These are phyloP conservation scores for Tinospora cordifolia DNA, from an alignment of 164 flowering plant genomes.

Conservation along the genomic window DNA sequence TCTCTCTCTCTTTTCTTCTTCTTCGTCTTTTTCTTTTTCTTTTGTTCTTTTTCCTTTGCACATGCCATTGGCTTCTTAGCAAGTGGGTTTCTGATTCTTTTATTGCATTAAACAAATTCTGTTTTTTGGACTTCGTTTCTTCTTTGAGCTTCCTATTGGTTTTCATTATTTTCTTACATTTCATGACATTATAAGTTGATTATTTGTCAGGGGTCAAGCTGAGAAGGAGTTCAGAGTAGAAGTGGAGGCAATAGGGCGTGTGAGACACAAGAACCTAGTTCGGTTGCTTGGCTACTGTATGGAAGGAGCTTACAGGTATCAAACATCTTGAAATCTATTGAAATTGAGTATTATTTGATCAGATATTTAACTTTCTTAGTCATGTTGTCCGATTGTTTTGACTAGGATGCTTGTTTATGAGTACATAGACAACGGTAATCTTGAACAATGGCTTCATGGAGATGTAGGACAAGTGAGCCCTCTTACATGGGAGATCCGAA, in stretches of 20 bases:
- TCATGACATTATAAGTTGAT: too few relatives aligned
- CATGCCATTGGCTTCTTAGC: too few relatives aligned
- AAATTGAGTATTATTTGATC: too few relatives aligned
- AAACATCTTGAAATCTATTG: too few relatives aligned
- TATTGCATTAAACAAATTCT: too few relatives aligned
- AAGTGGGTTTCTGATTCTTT: too few relatives aligned
- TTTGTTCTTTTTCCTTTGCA: slow-evolving; percentile 4
- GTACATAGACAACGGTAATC: slow-evolving; percentile 61
- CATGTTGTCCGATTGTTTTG: too few relatives aligned
- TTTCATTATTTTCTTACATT: too few relatives aligned
- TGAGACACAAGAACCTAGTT: slow-evolving; percentile 81
- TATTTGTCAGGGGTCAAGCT: slow-evolving; percentile 65
- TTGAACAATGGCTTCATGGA: slow-evolving; percentile 84
- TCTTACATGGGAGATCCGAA: slow-evolving; percentile 69
- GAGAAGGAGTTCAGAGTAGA: slow-evolving; percentile 79
- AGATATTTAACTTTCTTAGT: too few relatives aligned
- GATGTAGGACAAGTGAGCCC: slow-evolving; percentile 60
- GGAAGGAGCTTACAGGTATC: slow-evolving; percentile 95
- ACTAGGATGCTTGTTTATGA: slow-evolving; percentile 85
- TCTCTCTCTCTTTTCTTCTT: too few relatives aligned
- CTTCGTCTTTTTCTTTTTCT: not conserved
- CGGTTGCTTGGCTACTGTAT: slow-evolving; percentile 86
- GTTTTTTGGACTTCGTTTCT: too few relatives aligned
- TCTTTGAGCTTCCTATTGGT: too few relatives aligned
- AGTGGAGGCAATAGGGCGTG: slow-evolving; percentile 88